Conservation (phyloP, 2,329 filamentous ascomycete genomes). For the Aspergillus terreus region DNA sequence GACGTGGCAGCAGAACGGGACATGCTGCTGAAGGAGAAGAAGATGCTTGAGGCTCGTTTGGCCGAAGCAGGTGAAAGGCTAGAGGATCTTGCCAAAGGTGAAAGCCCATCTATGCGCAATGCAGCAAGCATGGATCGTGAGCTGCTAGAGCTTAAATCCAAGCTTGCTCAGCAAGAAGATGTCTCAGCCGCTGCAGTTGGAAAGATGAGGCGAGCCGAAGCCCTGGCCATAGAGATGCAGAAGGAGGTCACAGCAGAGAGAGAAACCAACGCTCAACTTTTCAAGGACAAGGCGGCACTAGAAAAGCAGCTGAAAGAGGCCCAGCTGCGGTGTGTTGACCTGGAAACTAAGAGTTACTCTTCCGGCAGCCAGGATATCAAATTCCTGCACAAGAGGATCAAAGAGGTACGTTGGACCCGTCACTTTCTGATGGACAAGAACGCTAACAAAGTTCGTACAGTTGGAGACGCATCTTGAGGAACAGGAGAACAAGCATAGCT, state of each 20-base stretch:
- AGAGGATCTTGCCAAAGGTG: constrained; percentile 80
- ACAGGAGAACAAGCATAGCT: constrained; percentile 72
- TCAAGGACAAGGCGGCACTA: constrained; percentile 82
- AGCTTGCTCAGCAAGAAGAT: constrained; percentile 88
- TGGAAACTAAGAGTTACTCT: constrained; percentile 96
- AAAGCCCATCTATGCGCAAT: constrained; percentile 82
- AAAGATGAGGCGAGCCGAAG: constrained; percentile 94
- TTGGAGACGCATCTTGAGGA: constrained; percentile 83
- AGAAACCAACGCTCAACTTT: constrained; percentile 73
- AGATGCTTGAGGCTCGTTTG: constrained; percentile 76
- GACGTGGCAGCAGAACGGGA: constrained; percentile 84
- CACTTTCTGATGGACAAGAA: not conserved
- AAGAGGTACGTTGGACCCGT: constrained; percentile 66
- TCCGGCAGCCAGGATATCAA: constrained; percentile 92
- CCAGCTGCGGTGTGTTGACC: constrained; percentile 82
- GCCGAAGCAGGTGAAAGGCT: constrained; percentile 83
- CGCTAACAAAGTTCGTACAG: constrained; percentile 43
- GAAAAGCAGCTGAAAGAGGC: constrained; percentile 90
- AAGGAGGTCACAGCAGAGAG: constrained; percentile 86
- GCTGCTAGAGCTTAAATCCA: constrained; percentile 82
- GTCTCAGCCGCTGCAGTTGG: constrained; percentile 86
- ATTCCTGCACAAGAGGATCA: constrained; percentile 88
- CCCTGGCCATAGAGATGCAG: constrained; percentile 80
- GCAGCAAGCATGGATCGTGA: constrained; percentile 86
- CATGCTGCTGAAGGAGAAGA: constrained; percentile 81